Conservation (phyloP, 352 stramenopile genomes). For the Globisporangium uncinulatum region DNA sequence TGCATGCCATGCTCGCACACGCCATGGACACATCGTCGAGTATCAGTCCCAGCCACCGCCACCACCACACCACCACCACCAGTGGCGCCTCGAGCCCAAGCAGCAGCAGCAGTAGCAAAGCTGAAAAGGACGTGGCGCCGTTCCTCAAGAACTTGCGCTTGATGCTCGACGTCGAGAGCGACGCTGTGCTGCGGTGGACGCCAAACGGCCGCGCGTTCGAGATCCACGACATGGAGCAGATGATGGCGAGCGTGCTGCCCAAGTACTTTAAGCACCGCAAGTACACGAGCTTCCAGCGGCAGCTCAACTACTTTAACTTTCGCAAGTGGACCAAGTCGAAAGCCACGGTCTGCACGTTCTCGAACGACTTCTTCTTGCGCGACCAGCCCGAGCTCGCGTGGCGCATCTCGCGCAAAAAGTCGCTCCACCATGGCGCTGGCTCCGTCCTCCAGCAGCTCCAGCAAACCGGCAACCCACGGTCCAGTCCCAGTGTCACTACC, state of each 20-base stretch:
- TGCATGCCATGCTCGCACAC: slow-evolving; percentile 7
- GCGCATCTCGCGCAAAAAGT: slow-evolving; percentile 67
- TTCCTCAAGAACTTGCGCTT: slow-evolving; percentile 62
- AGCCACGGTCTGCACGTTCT: slow-evolving; percentile 69
- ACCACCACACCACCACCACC: not conserved
- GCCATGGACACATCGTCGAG: not conserved
- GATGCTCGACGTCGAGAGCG: slow-evolving; percentile 58
- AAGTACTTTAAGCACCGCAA: slow-evolving; percentile 94
- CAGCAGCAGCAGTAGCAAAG: slow-evolving; percentile 4
- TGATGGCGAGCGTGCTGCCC: slow-evolving; percentile 84
- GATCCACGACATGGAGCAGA: slow-evolving; percentile 72
- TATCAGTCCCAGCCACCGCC: not conserved
- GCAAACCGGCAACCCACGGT: not conserved
- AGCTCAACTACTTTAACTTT: slow-evolving; percentile 95
- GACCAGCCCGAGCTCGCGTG: slow-evolving; percentile 61
- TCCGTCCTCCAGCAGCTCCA: not conserved
- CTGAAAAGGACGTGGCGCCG: slow-evolving; percentile 45
- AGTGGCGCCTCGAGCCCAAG: not conserved
- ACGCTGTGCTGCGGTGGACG: slow-evolving; percentile 54
- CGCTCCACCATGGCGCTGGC: slow-evolving; percentile 21
- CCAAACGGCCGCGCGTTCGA: slow-evolving; percentile 57
- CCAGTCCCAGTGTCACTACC: too few relatives aligned
- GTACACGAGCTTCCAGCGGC: slow-evolving; percentile 92
- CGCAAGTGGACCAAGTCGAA: slow-evolving; percentile 87
- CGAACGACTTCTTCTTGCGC: slow-evolving; percentile 66